Evolutionary conservation across 2,329 filamentous ascomycete genomes (phyloP), one percentile per base, ranked within the genome.

Genomic region (Botrytis byssoidea): DNA sequence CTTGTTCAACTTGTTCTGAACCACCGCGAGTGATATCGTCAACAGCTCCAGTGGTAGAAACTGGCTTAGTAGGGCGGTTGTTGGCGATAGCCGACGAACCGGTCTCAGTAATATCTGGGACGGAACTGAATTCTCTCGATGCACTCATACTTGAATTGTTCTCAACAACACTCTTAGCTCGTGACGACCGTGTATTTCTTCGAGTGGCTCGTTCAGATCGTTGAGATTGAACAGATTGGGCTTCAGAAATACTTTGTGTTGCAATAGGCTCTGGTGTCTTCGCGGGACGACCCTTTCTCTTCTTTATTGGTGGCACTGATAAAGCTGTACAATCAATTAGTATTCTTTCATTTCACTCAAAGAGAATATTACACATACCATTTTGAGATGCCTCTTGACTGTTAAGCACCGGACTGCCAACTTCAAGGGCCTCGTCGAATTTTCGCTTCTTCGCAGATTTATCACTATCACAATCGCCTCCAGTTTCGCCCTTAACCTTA

Each of bases 381-480:
- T 73, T 51, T 73, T 57, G 48, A 20, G 55, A 61, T 35, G 44
- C 63, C 35, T 77, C 76, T 68, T 79, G 78, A 64, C 75, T 79
- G 68, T 77, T 76, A 67, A 76, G 75, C 46, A 79, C 76, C 32
- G 77, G 76, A 48, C 64, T 71, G 5, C 44, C 35, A 61, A 76
- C 68, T 42, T 74, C 71, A 20, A 48, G n/a, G 29, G 59, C 57
- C 22, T 76, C 75, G 35, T 73, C 70, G 48, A 72, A 44, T 63
- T 77, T 80, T 29, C 77, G 76, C 73, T 79, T 79, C 51, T 71
- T 78, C 10, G 59, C 44, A 6, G 61, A n/a, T 37, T 22, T 73
- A 37, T 18, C 22, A 61, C n/a, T 63, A 55, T 37, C 18, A 61
- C 22, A 64, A 55, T 37, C 10, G 1, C 40, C 25, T 44, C 25